Percentiles rank a stretch among this genome's conserved stretches.
phyloP scores from a whole-genome alignment of 768 basidiomycete species.

The Auricularia heimuer region DNA sequence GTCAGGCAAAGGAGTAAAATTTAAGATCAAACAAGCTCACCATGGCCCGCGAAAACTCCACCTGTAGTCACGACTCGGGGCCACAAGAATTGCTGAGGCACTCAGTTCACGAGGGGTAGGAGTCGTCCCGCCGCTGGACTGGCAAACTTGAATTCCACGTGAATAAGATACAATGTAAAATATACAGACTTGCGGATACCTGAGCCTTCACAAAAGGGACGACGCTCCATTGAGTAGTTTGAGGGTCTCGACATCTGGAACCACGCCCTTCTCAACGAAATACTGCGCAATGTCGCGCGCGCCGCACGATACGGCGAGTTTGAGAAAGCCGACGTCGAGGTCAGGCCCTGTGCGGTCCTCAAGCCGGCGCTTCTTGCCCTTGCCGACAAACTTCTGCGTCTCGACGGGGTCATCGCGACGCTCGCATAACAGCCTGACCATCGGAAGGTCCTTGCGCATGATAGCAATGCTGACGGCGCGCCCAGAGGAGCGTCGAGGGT shows the following conservation, averaged over 20 bases:
- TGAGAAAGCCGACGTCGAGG: not conserved
- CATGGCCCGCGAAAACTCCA: too few species aligned
- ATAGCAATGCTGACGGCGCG: not conserved
- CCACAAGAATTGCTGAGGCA: too few species aligned
- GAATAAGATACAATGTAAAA: too few species aligned
- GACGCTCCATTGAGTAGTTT: not conserved
- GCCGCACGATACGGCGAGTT: not conserved
- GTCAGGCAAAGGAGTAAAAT: too few species aligned
- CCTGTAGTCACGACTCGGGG: too few species aligned
- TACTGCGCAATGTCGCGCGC: not conserved
- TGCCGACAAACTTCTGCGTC: not conserved
- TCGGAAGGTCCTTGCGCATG: not conserved
- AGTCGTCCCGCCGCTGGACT: too few species aligned
- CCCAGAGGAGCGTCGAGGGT: not conserved
- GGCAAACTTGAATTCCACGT: too few species aligned
- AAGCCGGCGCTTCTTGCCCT: not conserved
- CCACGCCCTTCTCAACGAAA: not conserved
- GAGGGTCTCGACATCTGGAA: not conserved
- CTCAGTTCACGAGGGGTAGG: too few species aligned
- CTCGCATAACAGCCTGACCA: not conserved
- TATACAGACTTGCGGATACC: too few species aligned
- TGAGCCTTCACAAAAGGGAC: not conserved
- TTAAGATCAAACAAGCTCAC: too few species aligned
- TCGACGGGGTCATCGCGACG: not conserved
- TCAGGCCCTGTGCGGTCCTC: not conserved